Conservation (phyloP, 202 grass and related monocot genomes). For the Hordeum pubiflorum region DNA sequence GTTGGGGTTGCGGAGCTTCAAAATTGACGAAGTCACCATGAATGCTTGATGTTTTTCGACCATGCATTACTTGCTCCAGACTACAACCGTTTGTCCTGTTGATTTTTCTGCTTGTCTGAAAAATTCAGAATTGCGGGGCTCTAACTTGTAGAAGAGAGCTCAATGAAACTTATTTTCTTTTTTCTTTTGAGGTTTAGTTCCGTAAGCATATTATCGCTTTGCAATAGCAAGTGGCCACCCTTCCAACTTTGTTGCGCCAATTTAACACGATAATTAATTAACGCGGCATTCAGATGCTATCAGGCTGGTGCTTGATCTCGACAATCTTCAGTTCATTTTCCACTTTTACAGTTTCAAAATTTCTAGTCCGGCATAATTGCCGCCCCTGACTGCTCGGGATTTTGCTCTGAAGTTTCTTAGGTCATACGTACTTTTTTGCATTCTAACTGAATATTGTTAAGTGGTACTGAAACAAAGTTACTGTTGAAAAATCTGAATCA, state of each 20-base stretch:
- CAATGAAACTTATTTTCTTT: not conserved
- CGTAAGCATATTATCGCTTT: not conserved
- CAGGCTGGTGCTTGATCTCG: not conserved
- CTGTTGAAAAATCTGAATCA: not conserved
- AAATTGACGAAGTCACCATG: no score
- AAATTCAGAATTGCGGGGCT: not conserved
- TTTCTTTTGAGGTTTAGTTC: not conserved
- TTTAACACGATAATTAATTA: not conserved
- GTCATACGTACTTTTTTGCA: not conserved
- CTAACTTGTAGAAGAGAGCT: not conserved
- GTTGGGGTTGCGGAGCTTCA: no score
- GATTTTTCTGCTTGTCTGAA: no score
- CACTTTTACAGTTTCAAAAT: not conserved
- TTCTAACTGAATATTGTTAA: not conserved
- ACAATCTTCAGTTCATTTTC: not conserved
- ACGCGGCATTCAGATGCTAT: not conserved
- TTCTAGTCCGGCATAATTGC: not conserved
- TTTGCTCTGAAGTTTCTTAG: not conserved
- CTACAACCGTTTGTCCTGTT: not conserved
- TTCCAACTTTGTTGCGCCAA: not conserved
- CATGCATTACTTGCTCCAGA: not conserved
- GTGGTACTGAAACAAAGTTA: not conserved
- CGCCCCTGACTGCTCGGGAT: no score
- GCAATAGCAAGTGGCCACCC: not conserved
- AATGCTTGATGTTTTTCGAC: constrained; percentile 25